A percentile compares a stretch with the other conserved stretches of the same genome.
phyloP scores from a whole-genome alignment of 2,329 filamentous ascomycete genomes.

The Clarireedia paspali region DNA sequence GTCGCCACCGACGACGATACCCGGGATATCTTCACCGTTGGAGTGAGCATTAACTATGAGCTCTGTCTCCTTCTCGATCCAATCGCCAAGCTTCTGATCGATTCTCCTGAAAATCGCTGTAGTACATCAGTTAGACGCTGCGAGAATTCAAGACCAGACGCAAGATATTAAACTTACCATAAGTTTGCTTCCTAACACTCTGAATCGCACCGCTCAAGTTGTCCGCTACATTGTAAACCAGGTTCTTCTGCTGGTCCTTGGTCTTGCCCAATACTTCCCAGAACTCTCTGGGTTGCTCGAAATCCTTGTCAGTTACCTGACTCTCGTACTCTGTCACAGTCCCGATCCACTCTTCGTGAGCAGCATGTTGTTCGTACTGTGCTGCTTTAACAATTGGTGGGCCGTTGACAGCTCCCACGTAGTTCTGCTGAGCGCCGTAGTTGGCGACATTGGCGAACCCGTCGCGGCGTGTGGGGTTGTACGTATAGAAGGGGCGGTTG shows the following conservation, averaged over 20 bases:
- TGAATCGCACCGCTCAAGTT: slow-evolving; percentile 41
- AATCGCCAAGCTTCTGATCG: too few relatives aligned
- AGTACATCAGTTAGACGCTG: too few relatives aligned
- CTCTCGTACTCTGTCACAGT: background rate
- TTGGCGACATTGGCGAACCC: background rate
- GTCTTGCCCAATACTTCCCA: slow-evolving; percentile 23
- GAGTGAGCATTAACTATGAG: too few relatives aligned
- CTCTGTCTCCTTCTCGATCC: too few relatives aligned
- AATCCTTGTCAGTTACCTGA: slow-evolving; percentile 31
- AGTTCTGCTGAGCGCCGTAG: background rate
- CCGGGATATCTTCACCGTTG: too few relatives aligned
- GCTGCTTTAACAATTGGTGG: background rate
- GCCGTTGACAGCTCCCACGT: background rate
- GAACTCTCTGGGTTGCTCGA: slow-evolving; percentile 30
- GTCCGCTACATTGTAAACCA: slow-evolving; percentile 29
- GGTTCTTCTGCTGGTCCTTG: slow-evolving; percentile 9
- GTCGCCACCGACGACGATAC: too few relatives aligned
- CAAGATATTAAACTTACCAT: too few relatives aligned
- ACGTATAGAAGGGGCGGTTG: slow-evolving; percentile 7
- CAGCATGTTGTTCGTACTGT: background rate
- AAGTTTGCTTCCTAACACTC: too few relatives aligned
- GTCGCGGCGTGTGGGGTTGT: slow-evolving; percentile 13
- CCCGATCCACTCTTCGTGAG: background rate
- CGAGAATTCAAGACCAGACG: too few relatives aligned
- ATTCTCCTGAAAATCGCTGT: too few relatives aligned